phyloP scores from a whole-genome alignment of 345 rosid species.

The Hibiscus trionum region DNA sequence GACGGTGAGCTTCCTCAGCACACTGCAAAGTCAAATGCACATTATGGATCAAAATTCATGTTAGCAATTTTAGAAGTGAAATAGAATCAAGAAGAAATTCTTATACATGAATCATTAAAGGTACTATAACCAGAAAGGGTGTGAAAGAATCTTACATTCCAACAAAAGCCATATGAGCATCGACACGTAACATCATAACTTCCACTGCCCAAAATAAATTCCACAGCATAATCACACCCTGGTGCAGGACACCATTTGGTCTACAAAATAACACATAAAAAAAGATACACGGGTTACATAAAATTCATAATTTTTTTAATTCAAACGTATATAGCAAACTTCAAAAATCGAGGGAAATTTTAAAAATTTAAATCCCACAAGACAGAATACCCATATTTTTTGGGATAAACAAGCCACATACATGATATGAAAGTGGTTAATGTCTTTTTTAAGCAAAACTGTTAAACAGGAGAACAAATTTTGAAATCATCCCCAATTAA shows the following conservation, averaged over 20 bases:
- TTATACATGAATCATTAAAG: background rate
- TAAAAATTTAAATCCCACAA: background rate
- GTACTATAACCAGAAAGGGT: background rate
- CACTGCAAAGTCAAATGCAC: constrained; percentile 24
- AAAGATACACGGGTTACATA: background rate
- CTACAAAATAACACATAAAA: constrained; percentile 16
- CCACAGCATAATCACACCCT: constrained; percentile 80
- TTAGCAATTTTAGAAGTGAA: background rate
- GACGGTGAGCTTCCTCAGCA: constrained; percentile 98
- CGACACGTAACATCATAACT: constrained; percentile 62
- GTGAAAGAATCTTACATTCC: constrained; percentile 50
- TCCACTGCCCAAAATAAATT: constrained; percentile 64
- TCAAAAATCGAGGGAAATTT: background rate
- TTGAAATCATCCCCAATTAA: background rate
- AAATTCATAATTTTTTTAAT: background rate
- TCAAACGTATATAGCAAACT: background rate
- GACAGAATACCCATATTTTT: background rate
- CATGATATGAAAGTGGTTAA: background rate
- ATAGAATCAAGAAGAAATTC: background rate
- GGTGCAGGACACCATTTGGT: constrained; percentile 97
- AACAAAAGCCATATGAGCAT: constrained; percentile 71
- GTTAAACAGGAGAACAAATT: too few relatives aligned
- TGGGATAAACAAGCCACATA: background rate
- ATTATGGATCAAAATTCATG: background rate
- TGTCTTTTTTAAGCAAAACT: background rate